Conservation (phyloP, 306 rosid genomes). For the Fragaria iinumae region DNA sequence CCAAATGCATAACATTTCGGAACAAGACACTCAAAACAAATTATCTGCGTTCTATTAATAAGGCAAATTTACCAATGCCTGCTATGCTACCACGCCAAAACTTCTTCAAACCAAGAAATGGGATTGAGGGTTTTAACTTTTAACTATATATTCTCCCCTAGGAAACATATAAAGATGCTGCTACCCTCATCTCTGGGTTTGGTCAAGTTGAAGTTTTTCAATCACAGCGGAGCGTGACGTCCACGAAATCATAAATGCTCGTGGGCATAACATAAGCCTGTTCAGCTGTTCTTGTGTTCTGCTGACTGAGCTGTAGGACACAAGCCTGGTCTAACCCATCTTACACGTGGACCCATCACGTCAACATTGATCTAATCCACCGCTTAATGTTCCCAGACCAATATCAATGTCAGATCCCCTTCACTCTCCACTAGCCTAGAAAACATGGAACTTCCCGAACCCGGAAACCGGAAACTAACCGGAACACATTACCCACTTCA, state of each 20-base stretch:
- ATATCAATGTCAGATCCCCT: background rate
- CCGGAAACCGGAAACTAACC: background rate
- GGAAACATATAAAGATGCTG: background rate
- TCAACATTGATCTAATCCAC: background rate
- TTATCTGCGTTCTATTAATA: background rate
- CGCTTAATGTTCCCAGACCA: background rate
- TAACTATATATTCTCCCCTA: too few species aligned
- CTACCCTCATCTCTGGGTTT: background rate
- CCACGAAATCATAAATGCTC: background rate
- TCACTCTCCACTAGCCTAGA: background rate
- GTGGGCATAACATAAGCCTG: background rate
- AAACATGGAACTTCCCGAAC: background rate
- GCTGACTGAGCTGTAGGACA: conserved; percentile 2
- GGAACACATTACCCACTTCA: background rate
- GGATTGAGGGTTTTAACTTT: background rate
- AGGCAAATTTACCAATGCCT: background rate
- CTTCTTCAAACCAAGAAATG: background rate
- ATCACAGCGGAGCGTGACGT: background rate
- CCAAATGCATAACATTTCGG: background rate
- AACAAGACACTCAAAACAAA: background rate
- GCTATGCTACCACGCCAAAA: background rate
- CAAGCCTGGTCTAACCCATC: conserved; percentile 2
- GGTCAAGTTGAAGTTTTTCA: background rate
- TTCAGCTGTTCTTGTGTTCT: background rate
- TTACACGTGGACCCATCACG: conserved; percentile 2